These are phyloP conservation scores for Dryas integrifolia DNA, from an alignment of 331 rosid genomes.

Conservation along the genomic window DNA sequence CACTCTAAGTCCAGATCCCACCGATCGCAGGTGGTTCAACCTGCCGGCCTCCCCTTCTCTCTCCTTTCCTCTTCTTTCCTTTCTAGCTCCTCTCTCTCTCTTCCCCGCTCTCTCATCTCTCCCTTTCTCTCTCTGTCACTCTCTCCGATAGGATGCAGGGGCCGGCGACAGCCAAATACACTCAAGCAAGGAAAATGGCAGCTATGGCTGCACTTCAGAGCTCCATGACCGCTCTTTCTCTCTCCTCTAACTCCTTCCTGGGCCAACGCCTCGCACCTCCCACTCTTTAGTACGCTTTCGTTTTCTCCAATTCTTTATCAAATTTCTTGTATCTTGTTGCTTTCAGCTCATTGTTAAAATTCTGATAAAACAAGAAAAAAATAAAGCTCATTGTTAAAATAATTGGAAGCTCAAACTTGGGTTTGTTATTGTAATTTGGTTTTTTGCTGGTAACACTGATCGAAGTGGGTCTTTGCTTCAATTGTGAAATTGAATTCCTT, in stretches of 20 bases:
- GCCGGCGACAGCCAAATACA: background rate
- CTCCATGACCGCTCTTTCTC: conserved; percentile 74
- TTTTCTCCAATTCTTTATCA: background rate
- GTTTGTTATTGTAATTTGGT: conserved; percentile 2
- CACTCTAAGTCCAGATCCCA: no score
- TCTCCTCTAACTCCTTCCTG: conserved; percentile 75
- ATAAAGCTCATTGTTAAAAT: background rate
- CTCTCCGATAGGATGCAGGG: no score
- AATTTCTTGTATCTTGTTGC: background rate
- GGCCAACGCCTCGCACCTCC: conserved; percentile 70
- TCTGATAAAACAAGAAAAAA: no score
- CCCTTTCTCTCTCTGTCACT: no score
- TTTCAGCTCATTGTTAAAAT: background rate
- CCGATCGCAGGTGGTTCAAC: no score
- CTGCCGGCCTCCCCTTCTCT: no score
- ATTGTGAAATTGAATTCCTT: background rate
- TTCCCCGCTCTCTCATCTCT: no score
- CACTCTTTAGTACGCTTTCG: conserved; percentile 42
- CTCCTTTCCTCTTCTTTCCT: no score
- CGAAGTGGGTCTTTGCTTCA: conserved; percentile 6
- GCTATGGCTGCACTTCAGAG: conserved; percentile 93
- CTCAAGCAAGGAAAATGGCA: conserved; percentile 48
- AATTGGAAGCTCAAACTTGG: background rate
- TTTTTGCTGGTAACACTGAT: background rate
- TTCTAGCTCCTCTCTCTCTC: no score